Conservation (phyloP, 345 rosid species). For the Citropsis articulata region DNA sequence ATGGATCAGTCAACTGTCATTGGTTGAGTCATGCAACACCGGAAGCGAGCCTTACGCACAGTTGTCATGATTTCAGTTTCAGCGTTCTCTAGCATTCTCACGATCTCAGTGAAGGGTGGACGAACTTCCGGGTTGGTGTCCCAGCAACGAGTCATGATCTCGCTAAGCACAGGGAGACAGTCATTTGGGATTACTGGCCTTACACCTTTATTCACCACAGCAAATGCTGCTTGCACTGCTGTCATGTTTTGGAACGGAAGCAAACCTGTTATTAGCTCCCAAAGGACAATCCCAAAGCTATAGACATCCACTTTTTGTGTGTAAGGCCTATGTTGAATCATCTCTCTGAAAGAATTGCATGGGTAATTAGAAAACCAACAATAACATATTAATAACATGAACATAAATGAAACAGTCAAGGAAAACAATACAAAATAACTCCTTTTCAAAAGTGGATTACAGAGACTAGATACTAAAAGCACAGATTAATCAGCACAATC, state of each 20-base stretch:
- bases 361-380: not conserved
- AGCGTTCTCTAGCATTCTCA: slow-evolving; percentile 25
- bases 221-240: slow-evolving; percentile 57
- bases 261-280: slow-evolving; percentile 46
- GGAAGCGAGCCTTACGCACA: slow-evolving; percentile 49
- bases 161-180: slow-evolving; percentile 42
- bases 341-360: slow-evolving; percentile 29
- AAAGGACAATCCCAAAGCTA: slow-evolving; percentile 44
- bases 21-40: slow-evolving; percentile 49
- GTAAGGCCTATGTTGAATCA: slow-evolving; percentile 45
- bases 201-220: slow-evolving; percentile 49
- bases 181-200: slow-evolving; percentile 51
- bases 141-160: slow-evolving; percentile 54
- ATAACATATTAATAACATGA: not conserved
- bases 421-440: not conserved
- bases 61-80: slow-evolving; percentile 46
- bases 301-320: slow-evolving; percentile 44
- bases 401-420: not conserved
- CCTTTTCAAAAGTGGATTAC: not conserved
- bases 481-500: not conserved
- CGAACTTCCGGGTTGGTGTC: slow-evolving; percentile 46
- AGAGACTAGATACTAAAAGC: not conserved
- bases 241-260: slow-evolving; percentile 57
- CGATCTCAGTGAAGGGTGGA: slow-evolving; percentile 45
- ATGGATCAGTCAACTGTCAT: slow-evolving; percentile 32